These are phyloP conservation scores for Coemansia sp. DNA, from an alignment of 192 early-diverging fungal genomes.

Conservation along the genomic window DNA sequence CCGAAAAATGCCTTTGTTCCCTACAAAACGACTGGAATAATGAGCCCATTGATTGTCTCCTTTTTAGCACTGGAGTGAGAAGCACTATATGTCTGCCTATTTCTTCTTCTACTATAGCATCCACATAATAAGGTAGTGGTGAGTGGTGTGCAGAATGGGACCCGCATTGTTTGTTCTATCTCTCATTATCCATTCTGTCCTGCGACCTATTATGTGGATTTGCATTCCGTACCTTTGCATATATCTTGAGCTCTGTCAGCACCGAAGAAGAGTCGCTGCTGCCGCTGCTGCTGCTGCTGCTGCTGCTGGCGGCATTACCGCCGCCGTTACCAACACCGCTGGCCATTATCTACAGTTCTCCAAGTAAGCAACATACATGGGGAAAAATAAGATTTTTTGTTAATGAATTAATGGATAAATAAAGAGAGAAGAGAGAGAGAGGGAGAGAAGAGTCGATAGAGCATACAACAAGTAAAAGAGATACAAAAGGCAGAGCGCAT, in stretches of 20 bases:
- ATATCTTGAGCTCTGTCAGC: slow-evolving; percentile 40
- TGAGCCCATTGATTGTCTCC: neutral
- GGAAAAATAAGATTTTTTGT: too few relatives aligned
- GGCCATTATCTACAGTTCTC: too few relatives aligned
- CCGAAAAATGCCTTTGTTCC: slow-evolving; percentile 43
- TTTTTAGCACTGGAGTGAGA: neutral
- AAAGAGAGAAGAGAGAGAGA: too few relatives aligned
- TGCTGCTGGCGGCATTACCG: neutral
- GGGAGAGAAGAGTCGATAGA: too few relatives aligned
- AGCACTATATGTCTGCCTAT: neutral
- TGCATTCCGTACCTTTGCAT: slow-evolving; percentile 33
- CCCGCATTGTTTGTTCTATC: too few relatives aligned
- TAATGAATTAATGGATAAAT: too few relatives aligned
- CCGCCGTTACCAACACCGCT: neutral
- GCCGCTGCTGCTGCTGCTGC: too few relatives aligned
- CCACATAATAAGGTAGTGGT: neutral
- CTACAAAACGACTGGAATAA: slow-evolving; percentile 7
- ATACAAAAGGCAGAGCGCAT: too few relatives aligned
- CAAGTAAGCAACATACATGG: too few relatives aligned
- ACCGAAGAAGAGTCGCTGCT: slow-evolving; percentile 23
- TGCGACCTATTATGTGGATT: neutral
- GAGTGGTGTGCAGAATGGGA: neutral
- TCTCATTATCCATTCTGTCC: too few relatives aligned
- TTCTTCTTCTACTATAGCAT: too few relatives aligned
- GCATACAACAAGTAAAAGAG: too few relatives aligned